Base-by-base conservation (phyloP, 805 yeast genomes). In the Cyberlindnera xylosilytica region DNA sequence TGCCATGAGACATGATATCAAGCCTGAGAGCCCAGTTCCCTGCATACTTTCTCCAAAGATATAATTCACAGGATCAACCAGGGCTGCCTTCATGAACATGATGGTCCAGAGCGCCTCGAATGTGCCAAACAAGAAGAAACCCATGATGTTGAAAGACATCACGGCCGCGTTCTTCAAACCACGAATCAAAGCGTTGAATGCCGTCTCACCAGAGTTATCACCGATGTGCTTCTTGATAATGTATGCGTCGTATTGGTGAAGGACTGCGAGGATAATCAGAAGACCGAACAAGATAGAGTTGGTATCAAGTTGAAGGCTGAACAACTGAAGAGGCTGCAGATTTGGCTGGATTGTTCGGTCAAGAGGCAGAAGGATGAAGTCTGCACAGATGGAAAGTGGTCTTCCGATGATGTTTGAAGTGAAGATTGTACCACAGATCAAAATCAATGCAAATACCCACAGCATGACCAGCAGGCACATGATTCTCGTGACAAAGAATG, bases 401-500 rank as follows among this genome's bases (percentile, higher is more conserved):
- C 50, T 56, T n/a, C 68, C 70, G n/a, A 63, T 4, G 1, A 48
- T 7, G 19, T 57, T 47, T 1, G 63, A 51, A 2, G 40, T 17
- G 0, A 54, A 11, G 9, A 53, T 51, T 4, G 58, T 44, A 10
- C 55, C 57, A 12, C 52, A 41, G 6, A 65, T 56, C 20, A 68
- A 33, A 1, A 59, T 13, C n/a, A 72, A 57, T 0, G 81, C 70
- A 50, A 69, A 72, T 1, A 68, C 44, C 77, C 79, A 76, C 6
- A 75, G 55, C 48, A 66, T 58, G 2, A 57, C 53, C 23, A 77
- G 51, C 23, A 69, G 49, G 0, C 45, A 20, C 18, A 74, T 66
- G 27, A 88, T 71, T 45, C 97, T 72, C 2, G 56, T 24, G 39
- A 79, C 72, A 61, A 91, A 87, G 38, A 73, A 52, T 2, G 96